Percentiles rank a stretch among this genome's conserved stretches.
These are phyloP conservation scores for Posidonia oceanica DNA, from an alignment of 116 monocot species.

Conservation along the genomic window DNA sequence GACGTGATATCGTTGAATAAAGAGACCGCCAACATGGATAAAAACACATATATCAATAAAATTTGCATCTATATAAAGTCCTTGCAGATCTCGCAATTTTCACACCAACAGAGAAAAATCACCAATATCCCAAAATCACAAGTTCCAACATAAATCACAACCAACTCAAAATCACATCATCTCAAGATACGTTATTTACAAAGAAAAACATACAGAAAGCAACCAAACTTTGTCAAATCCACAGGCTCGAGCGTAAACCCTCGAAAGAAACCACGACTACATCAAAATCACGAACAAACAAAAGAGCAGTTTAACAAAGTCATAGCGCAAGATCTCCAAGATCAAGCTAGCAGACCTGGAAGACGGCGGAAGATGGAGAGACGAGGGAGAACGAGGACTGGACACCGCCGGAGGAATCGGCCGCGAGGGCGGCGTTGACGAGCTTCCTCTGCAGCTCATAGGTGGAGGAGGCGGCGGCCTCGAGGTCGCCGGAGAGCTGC, in stretches of 20 bases:
- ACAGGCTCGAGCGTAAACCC: background rate
- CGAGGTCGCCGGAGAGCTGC: constrained; percentile 67
- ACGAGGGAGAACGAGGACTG: constrained; percentile 68
- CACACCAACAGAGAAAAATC: too few relatives aligned
- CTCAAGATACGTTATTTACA: background rate
- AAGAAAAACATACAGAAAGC: background rate
- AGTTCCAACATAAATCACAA: too few relatives aligned
- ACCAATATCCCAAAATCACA: too few relatives aligned
- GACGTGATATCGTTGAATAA: too few relatives aligned
- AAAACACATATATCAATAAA: too few relatives aligned
- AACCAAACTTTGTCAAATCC: background rate
- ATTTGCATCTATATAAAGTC: too few relatives aligned
- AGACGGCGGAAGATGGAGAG: constrained; percentile 70
- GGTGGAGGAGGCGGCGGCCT: constrained; percentile 43
- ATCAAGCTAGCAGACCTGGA: constrained; percentile 27
- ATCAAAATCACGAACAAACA: too few relatives aligned
- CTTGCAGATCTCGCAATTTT: too few relatives aligned
- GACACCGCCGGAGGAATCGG: constrained; percentile 63
- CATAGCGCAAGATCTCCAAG: background rate
- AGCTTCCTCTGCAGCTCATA: constrained; percentile 71
- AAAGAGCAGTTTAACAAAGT: background rate
- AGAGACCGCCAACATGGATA: too few relatives aligned
- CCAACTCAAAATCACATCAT: too few relatives aligned
- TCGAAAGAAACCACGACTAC: background rate
- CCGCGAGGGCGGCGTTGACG: constrained; percentile 39